These are phyloP conservation scores for Scytalidium lignicola DNA, from an alignment of 2,329 filamentous ascomycete genomes.

Conservation along the genomic window DNA sequence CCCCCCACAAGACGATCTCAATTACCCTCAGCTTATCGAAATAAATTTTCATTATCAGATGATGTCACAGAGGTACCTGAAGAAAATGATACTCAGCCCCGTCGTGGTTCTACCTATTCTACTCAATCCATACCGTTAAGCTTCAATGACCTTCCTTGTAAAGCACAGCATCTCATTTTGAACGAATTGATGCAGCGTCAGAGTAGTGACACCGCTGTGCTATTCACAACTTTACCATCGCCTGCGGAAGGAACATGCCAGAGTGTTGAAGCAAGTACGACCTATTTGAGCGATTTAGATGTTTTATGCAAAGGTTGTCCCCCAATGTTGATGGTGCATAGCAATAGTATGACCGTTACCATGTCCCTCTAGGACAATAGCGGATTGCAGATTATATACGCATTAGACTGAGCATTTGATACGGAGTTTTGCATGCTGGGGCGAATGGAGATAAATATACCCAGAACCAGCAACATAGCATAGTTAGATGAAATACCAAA, in stretches of 20 bases:
- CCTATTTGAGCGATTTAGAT: conserved; percentile 73
- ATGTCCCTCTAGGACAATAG: conserved; percentile 52
- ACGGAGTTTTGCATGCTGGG: background rate
- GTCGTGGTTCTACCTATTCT: conserved; percentile 42
- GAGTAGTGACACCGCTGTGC: conserved; percentile 66
- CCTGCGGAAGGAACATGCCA: conserved; percentile 71
- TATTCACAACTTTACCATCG: conserved; percentile 80
- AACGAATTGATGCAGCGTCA: conserved; percentile 75
- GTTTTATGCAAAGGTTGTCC: conserved; percentile 72
- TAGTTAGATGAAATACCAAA: background rate
- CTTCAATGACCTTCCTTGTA: conserved; percentile 81
- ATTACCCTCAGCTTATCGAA: conserved; percentile 23
- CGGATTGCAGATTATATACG: background rate
- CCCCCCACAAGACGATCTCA: conserved; percentile 16
- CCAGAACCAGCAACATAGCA: background rate
- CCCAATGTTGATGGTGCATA: conserved; percentile 73
- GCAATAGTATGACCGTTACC: conserved; percentile 86
- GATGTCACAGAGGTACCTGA: conserved; percentile 15
- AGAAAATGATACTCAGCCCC: conserved; percentile 6
- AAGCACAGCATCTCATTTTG: conserved; percentile 79
- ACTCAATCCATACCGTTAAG: conserved; percentile 64
- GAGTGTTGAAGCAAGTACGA: conserved; percentile 64
- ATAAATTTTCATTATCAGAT: conserved; percentile 7
- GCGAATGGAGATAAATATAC: background rate
- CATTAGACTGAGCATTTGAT: background rate